Base-by-base conservation (phyloP, 148 eudicot species). In the Nepenthes mirabilis region DNA sequence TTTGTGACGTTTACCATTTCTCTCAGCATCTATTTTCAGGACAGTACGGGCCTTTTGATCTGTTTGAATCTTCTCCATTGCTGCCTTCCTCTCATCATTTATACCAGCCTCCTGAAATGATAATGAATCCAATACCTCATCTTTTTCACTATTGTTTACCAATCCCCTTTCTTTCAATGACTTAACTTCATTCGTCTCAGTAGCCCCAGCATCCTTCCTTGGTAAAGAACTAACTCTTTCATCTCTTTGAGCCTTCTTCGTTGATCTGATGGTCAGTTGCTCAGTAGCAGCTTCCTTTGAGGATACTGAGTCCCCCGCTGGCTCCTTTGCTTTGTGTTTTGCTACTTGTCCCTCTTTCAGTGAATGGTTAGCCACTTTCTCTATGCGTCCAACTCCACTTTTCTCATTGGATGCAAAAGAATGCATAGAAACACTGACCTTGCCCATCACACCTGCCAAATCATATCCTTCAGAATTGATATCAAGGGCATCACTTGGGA, bases 401-500 rank as follows among this genome's bases (percentile, higher is more conserved):
- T 57, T 69, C 64, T 48, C 58, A 40, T 50, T 62, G 45, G 47
- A 34, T 52, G 58, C 6, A 60, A 11, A 48, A 12, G 60, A 58
- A 64, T 62, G 66, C 55, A 60, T 70, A 47, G 65, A 68, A 14
- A 43, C 65, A 66, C 40, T 57, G 5, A 9, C 43, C 59, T n/a
- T 63, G 54, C 50, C 49, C 32, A 7, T 47, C 37, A 34, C 2
- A 11, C 36, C 33, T n/a, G 64, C 33, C 51, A 6, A 43, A 3
- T 48, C 65, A 33, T 49, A 58, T 35, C 54, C 69, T 63, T 65
- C 70, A 58, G 48, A 49, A 55, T 9, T 36, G n/a, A 51, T 50
- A 60, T 14, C 60, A 63, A 52, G 47, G 36, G 60, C 62, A 64
- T 49, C 33, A 47, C 14, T 34, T 36, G 72, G 43, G 35, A 36